phyloP scores from a whole-genome alignment of 352 stramenopile species.

The Globisporangium solare region DNA sequence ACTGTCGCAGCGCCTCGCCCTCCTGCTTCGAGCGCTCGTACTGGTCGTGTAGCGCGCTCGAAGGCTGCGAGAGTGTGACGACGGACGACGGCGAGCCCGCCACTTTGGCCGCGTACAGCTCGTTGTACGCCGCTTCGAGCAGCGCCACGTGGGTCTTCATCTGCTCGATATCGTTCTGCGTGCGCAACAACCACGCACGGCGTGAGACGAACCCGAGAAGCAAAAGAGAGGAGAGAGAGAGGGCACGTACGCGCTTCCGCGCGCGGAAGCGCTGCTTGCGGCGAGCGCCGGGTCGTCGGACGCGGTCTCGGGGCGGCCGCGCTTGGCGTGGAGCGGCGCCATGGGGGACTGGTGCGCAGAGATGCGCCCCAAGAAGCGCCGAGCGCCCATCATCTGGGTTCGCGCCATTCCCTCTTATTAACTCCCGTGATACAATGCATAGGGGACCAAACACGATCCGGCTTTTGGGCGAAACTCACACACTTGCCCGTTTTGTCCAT shows the following conservation, averaged over 20 bases:
- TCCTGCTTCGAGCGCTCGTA: slow-evolving; percentile 1
- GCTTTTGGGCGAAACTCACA: too few species aligned
- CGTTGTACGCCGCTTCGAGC: slow-evolving; percentile 6
- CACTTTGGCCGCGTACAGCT: slow-evolving; percentile 6
- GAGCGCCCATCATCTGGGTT: too few species aligned
- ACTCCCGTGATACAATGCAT: not conserved
- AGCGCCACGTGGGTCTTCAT: slow-evolving; percentile 6
- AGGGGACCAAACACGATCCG: not conserved
- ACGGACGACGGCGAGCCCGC: slow-evolving; percentile 2
- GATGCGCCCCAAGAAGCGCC: too few species aligned
- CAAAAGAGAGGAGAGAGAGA: not conserved
- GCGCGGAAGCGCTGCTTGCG: slow-evolving; percentile 15
- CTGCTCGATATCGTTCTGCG: slow-evolving; percentile 2
- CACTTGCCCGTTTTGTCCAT: too few species aligned
- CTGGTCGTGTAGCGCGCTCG: not conserved
- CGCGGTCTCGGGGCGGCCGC: not conserved
- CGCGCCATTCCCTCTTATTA: not conserved
- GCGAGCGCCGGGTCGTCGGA: not conserved
- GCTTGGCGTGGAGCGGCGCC: not conserved
- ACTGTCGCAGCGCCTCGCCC: slow-evolving; percentile 1
- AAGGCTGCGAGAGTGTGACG: not conserved
- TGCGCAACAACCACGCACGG: not conserved
- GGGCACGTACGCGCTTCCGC: slow-evolving; percentile 8
- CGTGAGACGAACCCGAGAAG: not conserved
- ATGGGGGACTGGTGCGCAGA: not conserved